These are phyloP conservation scores for Leccinum boreale DNA, from an alignment of 768 basidiomycete species.

Conservation along the genomic window DNA sequence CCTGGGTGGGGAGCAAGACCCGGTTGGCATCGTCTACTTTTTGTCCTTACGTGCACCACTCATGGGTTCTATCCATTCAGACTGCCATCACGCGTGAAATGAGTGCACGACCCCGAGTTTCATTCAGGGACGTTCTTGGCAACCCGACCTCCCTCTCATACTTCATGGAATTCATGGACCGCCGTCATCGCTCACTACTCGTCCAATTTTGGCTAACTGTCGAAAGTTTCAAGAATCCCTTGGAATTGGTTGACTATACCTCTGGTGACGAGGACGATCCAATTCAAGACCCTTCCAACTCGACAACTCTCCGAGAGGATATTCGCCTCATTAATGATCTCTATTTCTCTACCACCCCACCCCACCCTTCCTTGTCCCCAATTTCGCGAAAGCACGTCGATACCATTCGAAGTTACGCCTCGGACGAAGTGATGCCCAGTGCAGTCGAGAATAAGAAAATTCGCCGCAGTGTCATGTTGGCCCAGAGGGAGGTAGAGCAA, in stretches of 20 bases:
- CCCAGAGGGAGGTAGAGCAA: conserved; percentile 82
- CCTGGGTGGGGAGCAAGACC: conserved; percentile 67
- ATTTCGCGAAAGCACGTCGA: conserved; percentile 72
- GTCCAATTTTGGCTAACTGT: conserved; percentile 98
- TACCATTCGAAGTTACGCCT: conserved; percentile 64
- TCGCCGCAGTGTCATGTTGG: conserved; percentile 74
- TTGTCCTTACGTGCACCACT: neutral
- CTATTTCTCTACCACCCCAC: conserved; percentile 68
- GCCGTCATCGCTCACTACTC: conserved; percentile 74
- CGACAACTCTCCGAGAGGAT: conserved; percentile 75
- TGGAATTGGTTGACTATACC: conserved; percentile 72
- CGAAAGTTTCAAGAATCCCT: conserved; percentile 95
- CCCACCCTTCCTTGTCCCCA: conserved; percentile 55
- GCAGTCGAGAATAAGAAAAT: conserved; percentile 48
- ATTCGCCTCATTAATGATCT: conserved; percentile 85
- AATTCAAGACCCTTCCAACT: conserved; percentile 53
- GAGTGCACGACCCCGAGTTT: conserved; percentile 45
- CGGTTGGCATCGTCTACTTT: conserved; percentile 38
- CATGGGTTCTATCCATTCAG: conserved; percentile 23
- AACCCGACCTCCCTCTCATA: conserved; percentile 91
- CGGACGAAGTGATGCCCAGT: conserved; percentile 43
- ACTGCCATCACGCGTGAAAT: conserved; percentile 43
- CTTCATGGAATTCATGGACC: conserved; percentile 98
- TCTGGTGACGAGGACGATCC: conserved; percentile 61
- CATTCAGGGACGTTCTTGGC: conserved; percentile 75